Evolutionary conservation across 2,329 filamentous ascomycete genomes (phyloP), one percentile per base, ranked within the genome.

Genomic region (Clonostachys rosea): DNA sequence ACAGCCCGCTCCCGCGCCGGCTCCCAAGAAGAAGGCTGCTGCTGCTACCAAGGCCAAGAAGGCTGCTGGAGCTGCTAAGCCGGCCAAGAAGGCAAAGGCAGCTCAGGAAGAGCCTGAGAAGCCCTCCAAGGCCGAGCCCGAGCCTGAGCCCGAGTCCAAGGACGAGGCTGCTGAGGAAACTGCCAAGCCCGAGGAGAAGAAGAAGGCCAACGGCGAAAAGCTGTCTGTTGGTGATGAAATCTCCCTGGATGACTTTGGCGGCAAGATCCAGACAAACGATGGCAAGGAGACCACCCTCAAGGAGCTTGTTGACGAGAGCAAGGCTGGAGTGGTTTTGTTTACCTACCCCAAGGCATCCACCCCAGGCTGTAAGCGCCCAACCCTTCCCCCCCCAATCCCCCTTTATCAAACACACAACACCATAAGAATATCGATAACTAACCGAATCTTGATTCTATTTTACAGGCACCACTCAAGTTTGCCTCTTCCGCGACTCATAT

Each of bases 311-410:
- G 86, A 90, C 45, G 80, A 87, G 61, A 95, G 91, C 78, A 84
- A 89, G 70, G 76, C 80, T 35, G 94, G 92, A 24, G 87, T 97
- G 40, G 89, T 96, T 34, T 73, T 97, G 33, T 96, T 99, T 67
- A 96, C 91, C 34, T 97, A 97, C 63, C 94, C 94, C 49, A 95
- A 88, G 71, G 94, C 94, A 12, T 94, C 87, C 30, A 99, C 94
- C 18, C 89, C 90, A 36, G 92, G 92, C 52, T 97, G 92, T 96
- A 83, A 81, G 89, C 64, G 14, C 36, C 36, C 14, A 8, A 20
- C 37, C 40, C 17, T 17, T 11, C 37, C 37, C 9, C 9, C n/a
- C 36, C 18, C 36, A 16, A 42, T 33, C 13, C 9, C 24, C 42
- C 17, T 42, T 17, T 18, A 9, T 14, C n/a, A 24, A 20, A 12